Percentiles rank a stretch among this genome's conserved stretches.
These are phyloP conservation scores for Didymella segeticola DNA, from an alignment of 2,329 filamentous ascomycete species.

Conservation along the genomic window DNA sequence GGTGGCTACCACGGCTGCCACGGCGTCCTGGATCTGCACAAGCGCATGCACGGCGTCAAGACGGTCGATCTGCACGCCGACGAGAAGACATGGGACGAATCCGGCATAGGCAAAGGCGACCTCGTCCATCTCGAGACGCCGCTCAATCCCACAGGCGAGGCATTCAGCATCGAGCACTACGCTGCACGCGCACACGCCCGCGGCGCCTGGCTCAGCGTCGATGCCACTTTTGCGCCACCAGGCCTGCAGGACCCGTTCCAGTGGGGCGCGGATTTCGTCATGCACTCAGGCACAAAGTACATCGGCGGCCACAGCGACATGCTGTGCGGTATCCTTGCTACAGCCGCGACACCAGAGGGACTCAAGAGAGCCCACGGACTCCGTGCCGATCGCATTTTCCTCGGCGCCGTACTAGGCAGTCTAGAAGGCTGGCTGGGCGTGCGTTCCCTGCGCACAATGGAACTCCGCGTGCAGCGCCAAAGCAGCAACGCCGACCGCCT, in stretches of 20 bases:
- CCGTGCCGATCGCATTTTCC: conserved; percentile 71
- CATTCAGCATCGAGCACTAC: conserved; percentile 74
- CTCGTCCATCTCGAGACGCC: conserved; percentile 93
- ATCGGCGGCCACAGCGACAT: conserved; percentile 94
- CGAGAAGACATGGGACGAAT: conserved; percentile 64
- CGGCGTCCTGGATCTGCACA: conserved; percentile 76
- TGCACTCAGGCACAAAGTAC: conserved; percentile 97
- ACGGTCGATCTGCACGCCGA: conserved; percentile 68
- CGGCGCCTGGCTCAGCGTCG: conserved; percentile 81
- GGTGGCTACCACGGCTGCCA: conserved; percentile 94
- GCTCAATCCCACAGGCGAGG: conserved; percentile 86
- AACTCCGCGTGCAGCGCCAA: conserved; percentile 81
- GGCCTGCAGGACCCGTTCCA: conserved; percentile 85
- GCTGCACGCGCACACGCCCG: conserved; percentile 73
- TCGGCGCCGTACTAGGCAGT: conserved; percentile 86
- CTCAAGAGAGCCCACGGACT: conserved; percentile 56
- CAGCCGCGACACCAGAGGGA: conserved; percentile 54
- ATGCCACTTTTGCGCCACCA: conserved; percentile 92
- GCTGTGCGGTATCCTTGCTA: conserved; percentile 82
- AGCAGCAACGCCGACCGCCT: conserved; percentile 72
- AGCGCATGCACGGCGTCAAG: conserved; percentile 76
- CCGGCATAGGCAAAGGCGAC: conserved; percentile 76
- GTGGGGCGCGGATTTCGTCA: conserved; percentile 81
- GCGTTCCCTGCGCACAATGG: conserved; percentile 82
- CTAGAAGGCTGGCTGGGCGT: conserved; percentile 93